A percentile compares a stretch with the other conserved stretches of the same genome.
Evolutionary conservation across 2,329 filamentous ascomycete genomes (phyloP).

Genomic region (Emericellopsis cladophorae): DNA sequence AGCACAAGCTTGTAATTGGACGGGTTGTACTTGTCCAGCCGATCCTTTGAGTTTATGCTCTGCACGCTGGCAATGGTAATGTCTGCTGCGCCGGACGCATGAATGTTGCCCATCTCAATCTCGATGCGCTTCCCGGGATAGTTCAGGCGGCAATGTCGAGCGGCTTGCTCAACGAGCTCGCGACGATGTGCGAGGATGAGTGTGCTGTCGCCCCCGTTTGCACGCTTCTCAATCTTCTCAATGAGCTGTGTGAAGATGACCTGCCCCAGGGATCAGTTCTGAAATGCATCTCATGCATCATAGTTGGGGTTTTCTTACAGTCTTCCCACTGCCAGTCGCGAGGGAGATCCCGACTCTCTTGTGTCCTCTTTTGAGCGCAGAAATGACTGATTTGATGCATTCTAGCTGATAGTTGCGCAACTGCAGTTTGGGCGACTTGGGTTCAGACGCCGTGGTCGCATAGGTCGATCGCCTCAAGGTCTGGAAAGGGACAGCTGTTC

Average conservation of each 20-base stretch:
- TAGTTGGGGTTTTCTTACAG: slow-evolving; percentile 33
- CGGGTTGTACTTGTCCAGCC: slow-evolving; percentile 76
- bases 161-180: slow-evolving; percentile 90
- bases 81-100: slow-evolving; percentile 70
- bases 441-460: slow-evolving; percentile 2
- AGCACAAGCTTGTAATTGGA: slow-evolving; percentile 74
- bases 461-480: neutral
- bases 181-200: slow-evolving; percentile 85
- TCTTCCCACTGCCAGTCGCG: slow-evolving; percentile 83
- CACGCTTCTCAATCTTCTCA: slow-evolving; percentile 49
- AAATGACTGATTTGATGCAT: slow-evolving; percentile 72
- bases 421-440: slow-evolving; percentile 23
- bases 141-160: slow-evolving; percentile 64
- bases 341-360: slow-evolving; percentile 75
- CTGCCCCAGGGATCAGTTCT: slow-evolving; percentile 23
- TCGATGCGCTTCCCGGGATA: slow-evolving; percentile 77
- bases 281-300: neutral
- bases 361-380: slow-evolving; percentile 55
- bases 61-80: slow-evolving; percentile 88
- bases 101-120: slow-evolving; percentile 76
- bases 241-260: slow-evolving; percentile 96
- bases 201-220: slow-evolving; percentile 51
- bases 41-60: slow-evolving; percentile 64
- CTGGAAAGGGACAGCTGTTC: neutral
- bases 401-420: slow-evolving; percentile 84